These are phyloP conservation scores for Exserohilum rostratum DNA, from an alignment of 2,329 filamentous ascomycete species.

Conservation along the genomic window DNA sequence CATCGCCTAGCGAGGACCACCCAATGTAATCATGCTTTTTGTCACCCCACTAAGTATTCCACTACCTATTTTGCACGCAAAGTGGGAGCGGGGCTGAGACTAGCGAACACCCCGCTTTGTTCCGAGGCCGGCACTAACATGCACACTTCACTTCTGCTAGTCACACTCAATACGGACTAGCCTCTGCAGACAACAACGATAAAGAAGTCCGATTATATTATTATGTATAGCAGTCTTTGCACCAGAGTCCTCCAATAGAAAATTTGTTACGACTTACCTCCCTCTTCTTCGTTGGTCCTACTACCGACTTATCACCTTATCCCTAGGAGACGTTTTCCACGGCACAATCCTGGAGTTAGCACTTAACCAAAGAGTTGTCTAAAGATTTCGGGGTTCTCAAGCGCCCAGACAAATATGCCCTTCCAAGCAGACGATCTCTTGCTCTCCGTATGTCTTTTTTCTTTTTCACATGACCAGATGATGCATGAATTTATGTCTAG, in stretches of 20 bases:
- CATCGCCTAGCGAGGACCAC: no score
- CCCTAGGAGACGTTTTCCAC: no score
- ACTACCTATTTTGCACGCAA: no score
- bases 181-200: no score
- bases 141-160: background rate
- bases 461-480: background rate
- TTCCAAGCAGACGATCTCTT: constrained; percentile 34
- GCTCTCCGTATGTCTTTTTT: constrained; percentile 28
- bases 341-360: no score
- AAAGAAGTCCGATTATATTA: no score
- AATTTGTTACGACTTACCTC: no score
- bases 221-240: no score
- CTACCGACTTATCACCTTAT: no score
- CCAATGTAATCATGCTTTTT: background rate
- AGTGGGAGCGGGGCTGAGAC: background rate
- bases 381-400: background rate
- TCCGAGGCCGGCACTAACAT: background rate
- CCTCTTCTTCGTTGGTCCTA: no score
- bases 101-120: background rate
- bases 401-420: constrained; percentile 22
- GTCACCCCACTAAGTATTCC: background rate
- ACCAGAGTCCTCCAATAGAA: no score
- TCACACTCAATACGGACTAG: background rate
- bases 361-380: background rate
- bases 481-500: background rate